Evolutionary conservation across 148 eudicot species (phyloP), one percentile per base, ranked within the genome.

Genomic region (Salicornia ramosissima): DNA sequence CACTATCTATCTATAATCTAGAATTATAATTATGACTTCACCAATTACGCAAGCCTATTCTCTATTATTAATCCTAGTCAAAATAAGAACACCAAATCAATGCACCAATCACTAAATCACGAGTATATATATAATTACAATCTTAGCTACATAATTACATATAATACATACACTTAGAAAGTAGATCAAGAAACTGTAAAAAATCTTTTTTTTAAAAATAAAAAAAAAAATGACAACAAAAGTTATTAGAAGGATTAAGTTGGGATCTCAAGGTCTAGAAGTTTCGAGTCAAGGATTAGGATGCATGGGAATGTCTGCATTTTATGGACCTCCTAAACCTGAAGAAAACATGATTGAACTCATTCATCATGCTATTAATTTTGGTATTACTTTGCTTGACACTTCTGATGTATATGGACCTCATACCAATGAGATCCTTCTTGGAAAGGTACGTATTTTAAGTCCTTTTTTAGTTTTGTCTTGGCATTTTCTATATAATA

Each of bases 311-410:
- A 84, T 84, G 87, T 78, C 84, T 24, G 65, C 53, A 0, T 57
- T 18, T 18, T 80, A 79, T 64, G 83, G 85, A 21, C 83, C 72
- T 16, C 83, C 80, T 14, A 83, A 83, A 26, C 80, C 84, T 13
- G 84, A 78, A 1, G 71, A 61, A 1, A 84, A 83, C 12, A 83
- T 84, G 88, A 75, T 80, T 67, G 57, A 42, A 2, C 69, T 84
- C 29, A 77, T 84, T 28, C 88, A 75, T 61, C 83, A 82, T 58
- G 85, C 85, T 47, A 45, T 84, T 46, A 34, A 71, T 16, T 71
- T 79, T 24, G 87, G 87, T 9, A 26, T 84, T 58, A 84, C 87
- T 2, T 81, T 84, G n/a, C 83, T 84, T 10, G 88, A 84, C 26
- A 77, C 88, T 39, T 74, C 83, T 30, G 88, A 84, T 25, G 1